Conservation (phyloP, 768 basidiomycete genomes). For the Pleurotus tuoliensis region DNA sequence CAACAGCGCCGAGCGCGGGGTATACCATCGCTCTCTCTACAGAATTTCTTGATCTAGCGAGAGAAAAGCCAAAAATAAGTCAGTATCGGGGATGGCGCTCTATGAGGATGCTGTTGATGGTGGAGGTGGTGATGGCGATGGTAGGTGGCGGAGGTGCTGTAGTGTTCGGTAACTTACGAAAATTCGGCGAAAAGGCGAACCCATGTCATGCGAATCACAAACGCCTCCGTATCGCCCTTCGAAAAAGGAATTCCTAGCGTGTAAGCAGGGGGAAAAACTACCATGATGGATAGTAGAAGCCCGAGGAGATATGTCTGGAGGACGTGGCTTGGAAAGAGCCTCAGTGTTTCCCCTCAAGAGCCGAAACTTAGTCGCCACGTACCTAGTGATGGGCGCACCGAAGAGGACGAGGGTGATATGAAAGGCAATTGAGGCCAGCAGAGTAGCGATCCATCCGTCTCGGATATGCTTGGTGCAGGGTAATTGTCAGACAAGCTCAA, state of each 20-base stretch:
- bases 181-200: conserved; percentile 78
- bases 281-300: conserved; percentile 62
- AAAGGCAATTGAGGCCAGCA: conserved; percentile 42
- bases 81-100: background rate
- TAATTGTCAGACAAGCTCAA: no score
- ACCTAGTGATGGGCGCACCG: conserved; percentile 71
- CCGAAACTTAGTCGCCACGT: conserved; percentile 13
- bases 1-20: conserved; percentile 65
- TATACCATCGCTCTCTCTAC: conserved; percentile 79
- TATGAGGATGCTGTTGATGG: background rate
- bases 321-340: conserved; percentile 38
- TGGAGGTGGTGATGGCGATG: background rate
- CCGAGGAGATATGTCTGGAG: conserved; percentile 66
- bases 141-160: background rate
- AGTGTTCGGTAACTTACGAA: conserved; percentile 49
- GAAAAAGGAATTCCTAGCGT: conserved; percentile 60
- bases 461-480: conserved; percentile 38
- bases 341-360: background rate
- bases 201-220: conserved; percentile 64
- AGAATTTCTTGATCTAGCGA: conserved; percentile 49
- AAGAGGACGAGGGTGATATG: conserved; percentile 57
- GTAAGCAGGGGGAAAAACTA: conserved; percentile 65
- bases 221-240: conserved; percentile 34
- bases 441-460: conserved; percentile 50
- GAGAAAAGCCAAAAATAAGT: conserved; percentile 9